Percentiles rank a stretch among this genome's conserved stretches.
Conservation (phyloP, 1,284 basidiomycete species). For the Heterobasidion irregulare region DNA sequence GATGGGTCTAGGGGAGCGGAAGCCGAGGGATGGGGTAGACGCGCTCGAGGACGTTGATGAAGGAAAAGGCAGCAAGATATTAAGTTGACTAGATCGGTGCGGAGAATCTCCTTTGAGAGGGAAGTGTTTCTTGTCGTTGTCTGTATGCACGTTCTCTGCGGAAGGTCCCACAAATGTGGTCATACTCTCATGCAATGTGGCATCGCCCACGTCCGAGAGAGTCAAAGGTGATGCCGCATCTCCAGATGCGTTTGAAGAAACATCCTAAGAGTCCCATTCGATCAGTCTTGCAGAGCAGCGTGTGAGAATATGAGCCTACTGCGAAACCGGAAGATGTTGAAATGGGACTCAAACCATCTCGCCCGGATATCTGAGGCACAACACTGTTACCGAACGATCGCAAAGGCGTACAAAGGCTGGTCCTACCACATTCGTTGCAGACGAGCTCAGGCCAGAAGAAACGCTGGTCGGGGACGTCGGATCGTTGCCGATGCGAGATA, state of each 20-base stretch:
- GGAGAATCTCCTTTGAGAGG: background rate
- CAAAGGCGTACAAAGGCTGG: background rate
- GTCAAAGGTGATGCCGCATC: background rate
- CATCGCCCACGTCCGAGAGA: background rate
- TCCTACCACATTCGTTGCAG: background rate
- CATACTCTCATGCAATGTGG: background rate
- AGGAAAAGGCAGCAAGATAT: background rate
- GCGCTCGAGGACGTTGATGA: background rate
- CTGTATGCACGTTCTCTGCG: background rate
- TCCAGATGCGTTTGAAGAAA: background rate
- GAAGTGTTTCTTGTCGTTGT: background rate
- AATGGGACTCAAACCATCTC: background rate
- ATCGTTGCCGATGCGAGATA: background rate
- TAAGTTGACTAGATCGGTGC: background rate
- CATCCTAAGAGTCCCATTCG: background rate
- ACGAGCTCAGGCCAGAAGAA: background rate
- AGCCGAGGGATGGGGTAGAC: background rate
- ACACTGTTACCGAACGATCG: background rate
- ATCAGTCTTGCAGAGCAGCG: background rate
- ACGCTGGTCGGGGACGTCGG: background rate
- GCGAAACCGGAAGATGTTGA: background rate
- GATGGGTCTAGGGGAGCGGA: constrained; percentile 9
- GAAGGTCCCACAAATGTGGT: background rate
- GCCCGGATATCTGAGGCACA: background rate
- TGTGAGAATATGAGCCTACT: background rate